Conservation (phyloP, 345 rosid genomes). For the Zanthoxylum bungeanum region DNA sequence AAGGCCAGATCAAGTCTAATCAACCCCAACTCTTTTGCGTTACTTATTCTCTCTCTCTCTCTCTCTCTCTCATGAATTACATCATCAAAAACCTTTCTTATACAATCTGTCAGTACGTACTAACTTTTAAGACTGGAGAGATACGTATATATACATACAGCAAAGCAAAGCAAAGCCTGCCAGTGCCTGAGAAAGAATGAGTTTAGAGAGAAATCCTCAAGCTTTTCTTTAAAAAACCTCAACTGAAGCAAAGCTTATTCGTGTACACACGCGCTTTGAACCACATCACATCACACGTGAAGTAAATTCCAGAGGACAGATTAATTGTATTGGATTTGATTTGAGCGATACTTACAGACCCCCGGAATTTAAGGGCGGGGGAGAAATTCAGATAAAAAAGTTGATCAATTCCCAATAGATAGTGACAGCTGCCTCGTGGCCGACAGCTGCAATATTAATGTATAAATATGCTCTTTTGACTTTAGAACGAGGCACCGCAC, state of each 20-base stretch:
- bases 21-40: constrained; percentile 6
- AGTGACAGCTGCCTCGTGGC: constrained; percentile 51
- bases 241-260: too few relatives aligned
- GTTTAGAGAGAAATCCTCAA: too few relatives aligned
- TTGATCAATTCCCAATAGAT: constrained; percentile 44
- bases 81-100: too few relatives aligned
- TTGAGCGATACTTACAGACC: constrained; percentile 5
- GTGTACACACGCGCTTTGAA: too few relatives aligned
- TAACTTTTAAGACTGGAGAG: too few relatives aligned
- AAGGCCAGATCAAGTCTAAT: constrained; percentile 36
- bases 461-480: neutral
- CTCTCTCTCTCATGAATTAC: neutral
- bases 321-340: constrained; percentile 1
- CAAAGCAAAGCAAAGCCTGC: too few relatives aligned
- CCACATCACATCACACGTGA: too few relatives aligned
- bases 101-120: too few relatives aligned
- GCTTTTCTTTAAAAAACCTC: too few relatives aligned
- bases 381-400: neutral
- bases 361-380: constrained; percentile 49
- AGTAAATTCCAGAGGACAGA: too few relatives aligned
- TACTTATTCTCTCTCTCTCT: neutral
- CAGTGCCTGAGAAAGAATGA: too few relatives aligned
- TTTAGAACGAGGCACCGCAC: neutral
- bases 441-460: constrained; percentile 35
- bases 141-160: too few relatives aligned